Evolutionary conservation across 441 rosid species (phyloP).

Genomic region (Brassica balearica): DNA sequence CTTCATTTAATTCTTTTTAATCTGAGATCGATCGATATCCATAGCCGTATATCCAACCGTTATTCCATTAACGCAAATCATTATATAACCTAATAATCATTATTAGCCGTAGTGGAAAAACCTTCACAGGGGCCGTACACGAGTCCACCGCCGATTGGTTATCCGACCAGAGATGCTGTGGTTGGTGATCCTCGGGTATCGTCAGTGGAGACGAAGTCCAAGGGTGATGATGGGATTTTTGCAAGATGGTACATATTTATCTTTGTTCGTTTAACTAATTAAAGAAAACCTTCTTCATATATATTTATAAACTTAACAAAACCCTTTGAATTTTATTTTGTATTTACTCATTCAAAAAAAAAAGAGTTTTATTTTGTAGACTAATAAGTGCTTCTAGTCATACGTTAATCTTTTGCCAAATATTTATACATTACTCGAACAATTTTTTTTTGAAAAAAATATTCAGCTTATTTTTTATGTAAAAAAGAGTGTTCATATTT

Average conservation of each 20-base stretch:
- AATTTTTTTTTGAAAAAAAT: too few relatives aligned
- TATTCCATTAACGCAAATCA: too few relatives aligned
- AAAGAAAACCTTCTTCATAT: background rate
- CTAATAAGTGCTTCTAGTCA: too few relatives aligned
- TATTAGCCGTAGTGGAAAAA: conserved; percentile 26
- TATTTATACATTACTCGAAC: background rate
- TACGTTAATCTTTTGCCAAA: background rate
- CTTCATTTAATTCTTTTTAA: background rate
- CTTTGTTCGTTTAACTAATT: background rate
- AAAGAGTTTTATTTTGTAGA: too few relatives aligned
- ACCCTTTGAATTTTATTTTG: too few relatives aligned
- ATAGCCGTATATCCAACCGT: background rate
- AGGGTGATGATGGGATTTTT: conserved; percentile 74
- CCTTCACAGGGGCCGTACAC: conserved; percentile 40
- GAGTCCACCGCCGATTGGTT: conserved; percentile 69
- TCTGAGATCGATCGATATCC: background rate
- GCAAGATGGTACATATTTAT: conserved; percentile 62
- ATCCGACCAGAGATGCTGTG: conserved; percentile 53
- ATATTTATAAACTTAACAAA: too few relatives aligned
- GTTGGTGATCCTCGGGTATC: conserved; percentile 26
- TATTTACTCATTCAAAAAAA: too few relatives aligned
- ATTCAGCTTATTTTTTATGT: background rate
- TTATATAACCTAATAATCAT: background rate
- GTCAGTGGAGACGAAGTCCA: conserved; percentile 60
- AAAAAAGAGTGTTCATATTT: background rate